Conservation (phyloP, 2,329 filamentous ascomycete genomes). For the Didymosphaeria variabile region DNA sequence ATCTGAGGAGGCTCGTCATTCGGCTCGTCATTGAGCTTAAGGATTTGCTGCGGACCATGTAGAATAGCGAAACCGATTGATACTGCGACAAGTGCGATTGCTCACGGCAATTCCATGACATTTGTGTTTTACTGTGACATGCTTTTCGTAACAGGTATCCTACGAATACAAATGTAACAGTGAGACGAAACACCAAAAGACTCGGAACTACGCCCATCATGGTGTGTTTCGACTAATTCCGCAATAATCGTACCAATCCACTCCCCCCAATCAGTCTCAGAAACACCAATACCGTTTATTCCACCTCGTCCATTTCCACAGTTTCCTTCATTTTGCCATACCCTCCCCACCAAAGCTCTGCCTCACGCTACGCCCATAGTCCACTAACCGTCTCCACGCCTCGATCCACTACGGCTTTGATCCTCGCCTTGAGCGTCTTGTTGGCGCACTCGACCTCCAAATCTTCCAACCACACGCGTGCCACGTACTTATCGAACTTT, state of each 20-base stretch:
- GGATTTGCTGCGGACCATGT: not conserved
- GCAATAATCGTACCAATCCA: not conserved
- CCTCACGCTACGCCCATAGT: slow-evolving; percentile 39
- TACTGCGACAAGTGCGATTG: not conserved
- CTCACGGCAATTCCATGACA: not conserved
- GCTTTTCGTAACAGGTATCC: not conserved
- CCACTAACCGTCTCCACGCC: slow-evolving; percentile 79
- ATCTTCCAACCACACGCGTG: slow-evolving; percentile 90
- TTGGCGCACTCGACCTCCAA: slow-evolving; percentile 88
- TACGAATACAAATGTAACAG: not conserved
- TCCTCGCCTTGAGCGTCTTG: slow-evolving; percentile 80
- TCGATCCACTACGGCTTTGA: slow-evolving; percentile 88
- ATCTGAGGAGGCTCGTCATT: not conserved
- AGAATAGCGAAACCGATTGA: not conserved
- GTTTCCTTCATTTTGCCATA: not conserved
- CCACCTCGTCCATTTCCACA: not conserved
- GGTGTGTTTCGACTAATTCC: not conserved
- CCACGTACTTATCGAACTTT: slow-evolving; percentile 85
- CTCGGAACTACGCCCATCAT: not conserved
- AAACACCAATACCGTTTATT: not conserved
- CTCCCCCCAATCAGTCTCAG: not conserved
- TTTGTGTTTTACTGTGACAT: not conserved
- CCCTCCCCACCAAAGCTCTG: no score
- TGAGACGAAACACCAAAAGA: not conserved
- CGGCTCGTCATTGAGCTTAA: not conserved